These are phyloP conservation scores for Cicer bijugum DNA, from an alignment of 306 rosid genomes.

Conservation along the genomic window DNA sequence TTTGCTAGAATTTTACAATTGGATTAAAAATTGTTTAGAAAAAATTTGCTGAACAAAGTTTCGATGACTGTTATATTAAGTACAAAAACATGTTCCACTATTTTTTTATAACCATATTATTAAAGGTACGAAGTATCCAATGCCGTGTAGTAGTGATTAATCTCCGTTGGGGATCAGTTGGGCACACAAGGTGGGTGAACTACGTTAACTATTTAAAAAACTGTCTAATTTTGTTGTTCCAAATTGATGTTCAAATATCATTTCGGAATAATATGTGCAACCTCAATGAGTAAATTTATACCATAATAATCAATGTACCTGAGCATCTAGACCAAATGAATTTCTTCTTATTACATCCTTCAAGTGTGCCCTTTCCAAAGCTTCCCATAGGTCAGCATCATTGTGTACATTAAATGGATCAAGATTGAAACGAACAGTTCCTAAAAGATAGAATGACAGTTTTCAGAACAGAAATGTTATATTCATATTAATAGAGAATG, in stretches of 20 bases:
- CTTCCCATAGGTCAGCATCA: conserved; percentile 91
- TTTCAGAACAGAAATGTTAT: conserved; percentile 21
- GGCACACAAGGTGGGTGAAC: no score
- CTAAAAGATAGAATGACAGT: conserved; percentile 44
- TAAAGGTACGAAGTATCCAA: no score
- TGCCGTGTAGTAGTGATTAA: no score
- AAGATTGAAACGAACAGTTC: conserved; percentile 83
- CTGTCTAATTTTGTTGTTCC: no score
- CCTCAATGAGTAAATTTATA: conserved; percentile 20
- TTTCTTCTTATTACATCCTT: conserved; percentile 72
- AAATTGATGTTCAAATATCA: no score
- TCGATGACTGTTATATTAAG: background rate
- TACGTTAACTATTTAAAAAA: no score
- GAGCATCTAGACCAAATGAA: conserved; percentile 79
- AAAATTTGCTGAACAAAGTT: conserved; percentile 9
- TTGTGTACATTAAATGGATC: conserved; percentile 83
- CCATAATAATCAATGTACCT: conserved; percentile 53
- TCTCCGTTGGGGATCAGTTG: no score
- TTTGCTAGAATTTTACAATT: background rate
- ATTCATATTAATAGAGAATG: background rate
- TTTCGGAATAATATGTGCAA: background rate
- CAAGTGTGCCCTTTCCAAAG: conserved; percentile 80
- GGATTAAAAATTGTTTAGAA: background rate
- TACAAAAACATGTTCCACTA: background rate
- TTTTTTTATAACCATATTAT: no score